Evolutionary conservation across 768 basidiomycete genomes (phyloP), one percentile per base, ranked within the genome.

Genomic region (Erythrobasidium yunnanense): DNA sequence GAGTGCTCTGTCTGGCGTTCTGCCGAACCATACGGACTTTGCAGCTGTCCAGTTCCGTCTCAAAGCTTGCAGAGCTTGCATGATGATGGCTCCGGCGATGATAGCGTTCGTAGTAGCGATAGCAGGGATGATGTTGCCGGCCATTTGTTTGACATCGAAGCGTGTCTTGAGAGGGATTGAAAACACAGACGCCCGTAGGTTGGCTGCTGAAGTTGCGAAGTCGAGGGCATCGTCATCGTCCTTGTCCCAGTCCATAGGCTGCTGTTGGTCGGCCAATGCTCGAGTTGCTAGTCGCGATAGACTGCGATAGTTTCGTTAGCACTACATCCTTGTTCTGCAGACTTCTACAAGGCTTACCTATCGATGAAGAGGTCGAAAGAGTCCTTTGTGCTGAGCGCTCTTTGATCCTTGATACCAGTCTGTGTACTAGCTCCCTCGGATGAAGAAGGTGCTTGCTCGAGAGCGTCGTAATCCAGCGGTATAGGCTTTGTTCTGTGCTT

Each of bases 71-170:
- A 96, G 78, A 0, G 91, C 87, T 75, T 96, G 92, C 49, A 96
- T 81, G 23, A 97, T 91, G 73, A 97, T 90, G 38, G 93, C 79
- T 0, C 93, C 95, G 0, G 95, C 87, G 70, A 97, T 84, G 76
- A 99, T 88, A 8, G 95, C 95, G 75, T 99, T 99, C 23, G 95
- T 99, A 2, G 95, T 99, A 3, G 95, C 95, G 72, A 99, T 97
- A 0, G 95, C 95, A 4, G 95, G 95, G 69, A 97, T 99, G 72
- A 99, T 97, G 77, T 99, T 99, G 8, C 95, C 95, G 0, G 95
- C 95, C 89, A 96, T 97, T 77, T 96, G 90, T 83, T 99, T 99
- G 54, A 99, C 85, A 74, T 96, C 87, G 88, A 93, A 99, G 17
- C 90, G 83, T 0, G 90, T 96, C 79, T 92, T 91, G 2, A 80